phyloP scores from a whole-genome alignment of 192 early-diverging fungal genomes.

The Helicostylum pulchrum region DNA sequence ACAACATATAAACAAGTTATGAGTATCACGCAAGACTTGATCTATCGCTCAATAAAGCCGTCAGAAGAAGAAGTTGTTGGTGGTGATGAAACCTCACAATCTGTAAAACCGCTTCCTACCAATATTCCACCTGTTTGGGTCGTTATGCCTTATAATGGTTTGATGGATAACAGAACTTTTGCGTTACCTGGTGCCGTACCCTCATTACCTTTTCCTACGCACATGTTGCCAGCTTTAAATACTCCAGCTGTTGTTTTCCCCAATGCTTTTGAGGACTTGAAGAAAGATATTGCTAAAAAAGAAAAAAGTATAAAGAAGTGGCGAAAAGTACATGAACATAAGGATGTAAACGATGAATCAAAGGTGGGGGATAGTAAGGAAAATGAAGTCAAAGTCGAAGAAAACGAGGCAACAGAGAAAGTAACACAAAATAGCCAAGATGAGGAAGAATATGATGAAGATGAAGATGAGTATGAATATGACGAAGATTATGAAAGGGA shows the following conservation, averaged over 20 bases:
- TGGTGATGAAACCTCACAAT: not conserved
- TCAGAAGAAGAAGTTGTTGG: not conserved
- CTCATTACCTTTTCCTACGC: not conserved
- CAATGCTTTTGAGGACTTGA: not conserved
- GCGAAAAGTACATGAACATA: too few species aligned
- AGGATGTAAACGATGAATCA: not conserved
- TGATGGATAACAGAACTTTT: not conserved
- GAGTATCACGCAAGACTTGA: not conserved
- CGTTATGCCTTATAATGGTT: conserved; percentile 13
- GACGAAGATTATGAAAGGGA: not conserved
- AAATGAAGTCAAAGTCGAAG: not conserved
- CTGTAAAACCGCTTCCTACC: not conserved
- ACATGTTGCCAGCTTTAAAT: not conserved
- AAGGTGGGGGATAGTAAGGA: not conserved
- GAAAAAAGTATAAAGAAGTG: not conserved
- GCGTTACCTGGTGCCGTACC: not conserved
- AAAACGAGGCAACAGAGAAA: not conserved
- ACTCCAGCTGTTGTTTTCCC: not conserved
- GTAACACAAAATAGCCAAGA: not conserved
- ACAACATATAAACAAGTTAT: conserved; percentile 11
- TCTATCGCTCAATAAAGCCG: not conserved
- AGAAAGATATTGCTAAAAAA: not conserved
- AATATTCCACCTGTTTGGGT: conserved; percentile 16
- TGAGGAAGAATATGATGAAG: not conserved
- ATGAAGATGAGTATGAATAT: not conserved